These are phyloP conservation scores for Blyttiomyces sp. DNA, from an alignment of 371 early-diverging fungal species.

Conservation along the genomic window DNA sequence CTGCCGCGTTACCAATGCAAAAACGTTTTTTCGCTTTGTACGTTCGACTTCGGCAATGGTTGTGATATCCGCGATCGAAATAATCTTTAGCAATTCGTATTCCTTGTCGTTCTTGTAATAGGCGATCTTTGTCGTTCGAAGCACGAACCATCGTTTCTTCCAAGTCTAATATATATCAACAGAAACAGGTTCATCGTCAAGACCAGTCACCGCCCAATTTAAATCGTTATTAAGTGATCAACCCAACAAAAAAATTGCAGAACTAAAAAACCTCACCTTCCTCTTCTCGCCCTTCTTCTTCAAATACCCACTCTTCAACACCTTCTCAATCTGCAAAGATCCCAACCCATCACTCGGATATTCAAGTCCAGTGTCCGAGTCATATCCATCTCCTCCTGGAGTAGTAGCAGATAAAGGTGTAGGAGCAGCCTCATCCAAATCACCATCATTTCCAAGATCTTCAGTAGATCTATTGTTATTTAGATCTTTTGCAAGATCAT, in stretches of 20 bases:
- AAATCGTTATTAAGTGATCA: too few relatives aligned
- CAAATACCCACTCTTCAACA: conserved; percentile 64
- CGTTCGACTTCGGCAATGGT: conserved; percentile 70
- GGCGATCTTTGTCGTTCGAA: conserved; percentile 70
- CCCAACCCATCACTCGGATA: conserved; percentile 16
- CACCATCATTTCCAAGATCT: too few relatives aligned
- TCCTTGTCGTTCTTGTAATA: conserved; percentile 88
- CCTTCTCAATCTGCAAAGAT: conserved; percentile 62
- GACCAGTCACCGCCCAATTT: not conserved
- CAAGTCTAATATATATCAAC: conserved; percentile 55
- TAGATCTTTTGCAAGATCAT: too few relatives aligned
- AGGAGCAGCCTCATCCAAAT: too few relatives aligned
- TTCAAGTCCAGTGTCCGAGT: not conserved
- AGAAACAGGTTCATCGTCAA: not conserved
- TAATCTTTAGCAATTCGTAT: conserved; percentile 72
- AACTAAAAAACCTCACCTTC: conserved; percentile 46
- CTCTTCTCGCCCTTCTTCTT: conserved; percentile 77
- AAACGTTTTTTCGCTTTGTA: conserved; percentile 65
- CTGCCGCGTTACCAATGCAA: conserved; percentile 72
- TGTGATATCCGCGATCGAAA: conserved; percentile 70
- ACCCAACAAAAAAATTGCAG: not conserved
- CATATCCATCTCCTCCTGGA: too few relatives aligned
- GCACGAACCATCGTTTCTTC: conserved; percentile 86
- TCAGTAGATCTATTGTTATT: too few relatives aligned
- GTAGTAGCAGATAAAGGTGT: too few relatives aligned